Base-by-base conservation (phyloP, 306 rosid species). In the Gynostemma pentaphyllum region DNA sequence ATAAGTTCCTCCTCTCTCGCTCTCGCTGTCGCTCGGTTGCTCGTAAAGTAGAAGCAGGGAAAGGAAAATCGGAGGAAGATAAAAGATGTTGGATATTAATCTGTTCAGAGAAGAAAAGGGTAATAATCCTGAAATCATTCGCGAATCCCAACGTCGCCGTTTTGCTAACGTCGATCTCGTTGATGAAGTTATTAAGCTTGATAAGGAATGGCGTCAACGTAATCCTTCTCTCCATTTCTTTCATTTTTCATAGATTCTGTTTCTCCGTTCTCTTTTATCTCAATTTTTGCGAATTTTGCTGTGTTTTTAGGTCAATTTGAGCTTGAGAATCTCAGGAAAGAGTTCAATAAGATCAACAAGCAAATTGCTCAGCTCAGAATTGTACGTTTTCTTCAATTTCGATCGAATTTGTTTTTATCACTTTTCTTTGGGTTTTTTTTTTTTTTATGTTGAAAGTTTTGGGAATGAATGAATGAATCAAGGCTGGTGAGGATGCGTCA, bases 71-170 rank as follows among this genome's bases (percentile, higher is more conserved):
- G 34, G 42, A 53, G 4, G 68, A 15, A 45, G 19, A 48, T 47
- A 52, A 45, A 51, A 22, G 49, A 67, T 92, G 99, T 67, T 92
- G 74, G 99, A 92, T 73, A 84, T 92, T 68, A 88, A 92, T 56
- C 77, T 88, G 3, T 88, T 92, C 81, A 66, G 95, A 19, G 99
- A 76, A 52, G 99, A 92, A 62, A 92, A 88, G 74, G 99, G 96
- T 0, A 56, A 69, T 76, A 82, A 88, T 70, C 96, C 99, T 9
- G 86, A 92, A 51, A 50, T 82, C 81, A 83, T 92, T 36, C 96
- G 95, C 18, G 96, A 92, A 74, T 92, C 96, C 9, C 99, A 82
- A 75, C 88, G 90, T 13, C 96, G 96, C n/a, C 99, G 99, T 48
- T 84, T 79, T 42, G 85, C 89, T 52, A 62, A 40, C 72, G 95